These are phyloP conservation scores for Aspergillus homomorphus DNA, from an alignment of 495 filamentous ascomycete species.

Conservation along the genomic window DNA sequence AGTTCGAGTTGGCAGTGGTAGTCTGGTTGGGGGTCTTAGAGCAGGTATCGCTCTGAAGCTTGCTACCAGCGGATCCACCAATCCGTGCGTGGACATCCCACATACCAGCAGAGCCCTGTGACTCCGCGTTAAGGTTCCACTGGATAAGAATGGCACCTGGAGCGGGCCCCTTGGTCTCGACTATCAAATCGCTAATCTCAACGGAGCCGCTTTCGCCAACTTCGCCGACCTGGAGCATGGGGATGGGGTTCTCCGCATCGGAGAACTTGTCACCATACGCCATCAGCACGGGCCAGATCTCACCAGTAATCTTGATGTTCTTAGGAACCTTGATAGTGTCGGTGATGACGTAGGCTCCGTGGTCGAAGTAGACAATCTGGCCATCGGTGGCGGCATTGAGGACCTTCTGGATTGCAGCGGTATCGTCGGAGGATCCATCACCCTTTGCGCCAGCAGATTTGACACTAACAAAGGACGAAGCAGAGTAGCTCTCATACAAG, in stretches of 20 bases:
- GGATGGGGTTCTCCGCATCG: conserved; percentile 62
- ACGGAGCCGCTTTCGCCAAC: conserved; percentile 73
- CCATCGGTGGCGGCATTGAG: conserved; percentile 56
- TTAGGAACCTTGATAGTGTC: conserved; percentile 77
- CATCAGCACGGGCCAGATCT: conserved; percentile 88
- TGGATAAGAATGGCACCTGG: conserved; percentile 87
- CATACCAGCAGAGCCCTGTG: conserved; percentile 70
- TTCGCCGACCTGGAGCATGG: conserved; percentile 68
- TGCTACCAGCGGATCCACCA: conserved; percentile 76
- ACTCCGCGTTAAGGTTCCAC: conserved; percentile 74
- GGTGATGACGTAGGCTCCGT: conserved; percentile 83
- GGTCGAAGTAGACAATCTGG: conserved; percentile 86
- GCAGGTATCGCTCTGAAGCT: conserved; percentile 74
- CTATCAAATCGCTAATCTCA: conserved; percentile 76
- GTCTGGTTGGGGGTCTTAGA: conserved; percentile 56
- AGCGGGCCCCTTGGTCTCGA: conserved; percentile 60
- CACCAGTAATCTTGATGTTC: conserved; percentile 69
- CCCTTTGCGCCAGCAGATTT: conserved; percentile 76
- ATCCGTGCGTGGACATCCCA: conserved; percentile 92
- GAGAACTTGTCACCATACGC: conserved; percentile 70
- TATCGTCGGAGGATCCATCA: conserved; percentile 62
- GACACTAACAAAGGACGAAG: conserved; percentile 61
- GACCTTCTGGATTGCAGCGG: conserved; percentile 64
- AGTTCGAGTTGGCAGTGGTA: conserved; percentile 53
- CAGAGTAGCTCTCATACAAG: conserved; percentile 55